Conservation (phyloP, 495 filamentous ascomycete genomes). For the Cladorrhinum samala region DNA sequence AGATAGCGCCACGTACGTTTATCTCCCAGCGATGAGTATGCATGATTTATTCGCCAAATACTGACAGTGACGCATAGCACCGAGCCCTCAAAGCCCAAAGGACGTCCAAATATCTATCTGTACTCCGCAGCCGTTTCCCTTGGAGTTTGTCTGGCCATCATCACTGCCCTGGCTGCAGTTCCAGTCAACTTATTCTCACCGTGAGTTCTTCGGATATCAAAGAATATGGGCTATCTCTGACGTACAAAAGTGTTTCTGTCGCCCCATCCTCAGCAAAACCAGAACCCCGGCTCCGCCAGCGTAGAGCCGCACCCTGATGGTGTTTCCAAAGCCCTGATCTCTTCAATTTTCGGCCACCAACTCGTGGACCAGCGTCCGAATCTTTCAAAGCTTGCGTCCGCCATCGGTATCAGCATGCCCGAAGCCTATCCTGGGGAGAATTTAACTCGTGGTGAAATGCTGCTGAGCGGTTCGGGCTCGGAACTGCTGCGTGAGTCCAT, state of each 20-base stretch:
- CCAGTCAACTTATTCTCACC: not conserved
- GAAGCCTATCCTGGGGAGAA: conserved; percentile 1
- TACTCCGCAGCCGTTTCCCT: not conserved
- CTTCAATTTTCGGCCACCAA: not conserved
- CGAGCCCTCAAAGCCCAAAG: not conserved
- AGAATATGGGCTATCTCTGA: not conserved
- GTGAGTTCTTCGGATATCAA: not conserved
- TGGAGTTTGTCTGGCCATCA: conserved; percentile 3
- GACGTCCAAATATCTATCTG: conserved; percentile 1
- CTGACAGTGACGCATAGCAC: not conserved
- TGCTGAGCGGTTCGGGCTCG: not conserved
- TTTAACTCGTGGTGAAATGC: not conserved
- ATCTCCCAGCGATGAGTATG: no score
- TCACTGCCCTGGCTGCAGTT: conserved; percentile 1
- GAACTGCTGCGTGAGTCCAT: not conserved
- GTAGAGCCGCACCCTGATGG: not conserved
- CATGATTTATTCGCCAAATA: not conserved
- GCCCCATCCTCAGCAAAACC: not conserved
- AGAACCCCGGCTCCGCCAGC: no score
- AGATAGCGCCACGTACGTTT: not conserved
- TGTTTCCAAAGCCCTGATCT: not conserved
- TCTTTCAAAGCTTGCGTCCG: not conserved
- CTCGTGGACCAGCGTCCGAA: not conserved
- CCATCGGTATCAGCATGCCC: not conserved
- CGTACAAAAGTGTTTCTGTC: not conserved